These are phyloP conservation scores for Coemansia sp. DNA, from an alignment of 192 early-diverging fungal species.

Conservation along the genomic window DNA sequence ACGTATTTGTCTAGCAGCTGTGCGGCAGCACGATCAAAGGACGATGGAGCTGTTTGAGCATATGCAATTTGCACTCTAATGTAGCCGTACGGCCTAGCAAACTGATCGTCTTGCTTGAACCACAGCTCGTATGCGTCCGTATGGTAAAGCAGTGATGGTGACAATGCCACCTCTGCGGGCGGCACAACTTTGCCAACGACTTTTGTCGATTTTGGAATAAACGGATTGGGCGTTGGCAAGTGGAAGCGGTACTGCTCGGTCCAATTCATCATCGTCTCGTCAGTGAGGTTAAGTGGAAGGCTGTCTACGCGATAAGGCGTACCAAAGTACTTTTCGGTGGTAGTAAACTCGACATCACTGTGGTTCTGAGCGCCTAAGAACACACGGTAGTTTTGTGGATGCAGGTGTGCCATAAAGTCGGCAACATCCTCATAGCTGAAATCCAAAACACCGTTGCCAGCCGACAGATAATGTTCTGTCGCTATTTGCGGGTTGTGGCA, in stretches of 20 bases:
- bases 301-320: not conserved
- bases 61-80: not conserved
- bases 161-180: not conserved
- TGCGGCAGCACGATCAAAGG: not conserved
- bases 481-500: not conserved
- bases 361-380: not conserved
- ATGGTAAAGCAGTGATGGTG: constrained; percentile 13
- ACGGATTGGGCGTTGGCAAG: not conserved
- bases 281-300: not conserved
- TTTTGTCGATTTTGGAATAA: not conserved
- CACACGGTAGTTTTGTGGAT: not conserved
- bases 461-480: not conserved
- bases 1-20: not conserved
- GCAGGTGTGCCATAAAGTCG: not conserved
- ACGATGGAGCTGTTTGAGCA: not conserved
- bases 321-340: not conserved
- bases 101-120: constrained; percentile 90
- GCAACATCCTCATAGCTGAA: not conserved
- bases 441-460: not conserved
- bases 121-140: constrained; percentile 61
- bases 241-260: not conserved
- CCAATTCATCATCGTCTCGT: not conserved
- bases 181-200: not conserved
- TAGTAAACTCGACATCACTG: not conserved
- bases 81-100: constrained; percentile 75